Evolutionary conservation across 2,329 filamentous ascomycete genomes (phyloP), one percentile per base, ranked within the genome.

Genomic region (Plectosphaerella sp.): DNA sequence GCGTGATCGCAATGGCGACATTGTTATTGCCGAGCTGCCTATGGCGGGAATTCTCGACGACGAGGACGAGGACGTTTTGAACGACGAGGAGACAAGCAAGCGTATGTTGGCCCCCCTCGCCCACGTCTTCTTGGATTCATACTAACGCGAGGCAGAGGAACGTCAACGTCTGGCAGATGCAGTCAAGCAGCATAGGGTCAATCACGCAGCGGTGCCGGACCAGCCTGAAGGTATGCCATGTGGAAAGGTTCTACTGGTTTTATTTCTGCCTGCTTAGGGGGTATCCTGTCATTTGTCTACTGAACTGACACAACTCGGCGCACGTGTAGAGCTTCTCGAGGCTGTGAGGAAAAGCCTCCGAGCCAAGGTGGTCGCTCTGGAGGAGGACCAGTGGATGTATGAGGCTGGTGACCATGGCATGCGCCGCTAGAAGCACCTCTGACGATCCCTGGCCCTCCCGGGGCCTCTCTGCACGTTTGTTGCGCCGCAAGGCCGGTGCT

Each of bases 341-440:
- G 79, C 83, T 20, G 80, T 91, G 47, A 81, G 83, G 57, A 80
- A 83, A 35, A 91, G 86, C 65, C 72, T 95, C 51, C 77, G 83
- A 59, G 82, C 82, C 53, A 90, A 91, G 65, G 87, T 91, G 2
- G 80, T 82, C 15, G 83, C 86, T 14, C 71, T 96, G 48, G 80
- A 88, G 20, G 88, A 94, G 48, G 91, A 96, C 63, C 88, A 86
- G 61, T 96, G 91, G 91, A 95, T 96, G 86, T 96, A 88, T 69
- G 89, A 92, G 66, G 75, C 82, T 2, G 87, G 90, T 60, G 77
- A 82, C 18, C 15, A 20, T 5, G 28, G 24, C 9, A 10, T 45
- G 48, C 48, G 48, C 24, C 48, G 48, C 14, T 49, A 41, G 47
- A 37, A 25, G 22, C 47, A 37, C 20, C 47, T 41, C 37, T 41